Evolutionary conservation across 345 rosid species (phyloP), one percentile per base, ranked within the genome.

Genomic region (Euphorbia tirucalli): DNA sequence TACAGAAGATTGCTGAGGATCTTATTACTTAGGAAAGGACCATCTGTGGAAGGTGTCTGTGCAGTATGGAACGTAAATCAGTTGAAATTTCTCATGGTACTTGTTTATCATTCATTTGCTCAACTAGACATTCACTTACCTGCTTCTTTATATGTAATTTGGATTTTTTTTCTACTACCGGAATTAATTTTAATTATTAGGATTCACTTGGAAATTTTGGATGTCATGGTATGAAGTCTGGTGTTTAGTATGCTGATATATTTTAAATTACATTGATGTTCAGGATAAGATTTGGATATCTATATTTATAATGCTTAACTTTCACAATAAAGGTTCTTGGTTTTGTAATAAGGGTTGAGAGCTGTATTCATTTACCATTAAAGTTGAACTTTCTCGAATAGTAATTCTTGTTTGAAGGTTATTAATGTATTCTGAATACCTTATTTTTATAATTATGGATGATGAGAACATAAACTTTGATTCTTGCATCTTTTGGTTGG

Each of bases 21-120:
- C 24, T 71, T 13, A 46, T 71, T 35, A 19, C 15, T 67, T 1
- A 31, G 44, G 4, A 61, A 64, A 22, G 44, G 52, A 60, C 0
- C 35, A 18, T 58, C 46, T 13, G 64, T 24, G 62, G 13, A 16
- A 37, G 15, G 1, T 30, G 25, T 61, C 63, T 22, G 22, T 14
- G 24, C 68, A 6, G 8, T n/a, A 71, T 50, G 75, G 75, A 62
- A 43, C 18, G 18, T 21, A 57, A 43, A 21, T 18, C 68, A 3
- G 57, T 24, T 22, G 58, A 61, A 21, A 56, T 31, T 44, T 50
- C 65, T 22, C 69, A 49, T 50, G 75, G 75, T 71, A 71, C 22
- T 39, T 16, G 16, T 22, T 58, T 70, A 21, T 14, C 21, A 5
- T 39, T 27, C 27, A 10, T 15, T 22, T 28, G 37, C 67, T 58